phyloP scores from a whole-genome alignment of 2,329 filamentous ascomycete genomes.

The Aspergillus carbonarius region DNA sequence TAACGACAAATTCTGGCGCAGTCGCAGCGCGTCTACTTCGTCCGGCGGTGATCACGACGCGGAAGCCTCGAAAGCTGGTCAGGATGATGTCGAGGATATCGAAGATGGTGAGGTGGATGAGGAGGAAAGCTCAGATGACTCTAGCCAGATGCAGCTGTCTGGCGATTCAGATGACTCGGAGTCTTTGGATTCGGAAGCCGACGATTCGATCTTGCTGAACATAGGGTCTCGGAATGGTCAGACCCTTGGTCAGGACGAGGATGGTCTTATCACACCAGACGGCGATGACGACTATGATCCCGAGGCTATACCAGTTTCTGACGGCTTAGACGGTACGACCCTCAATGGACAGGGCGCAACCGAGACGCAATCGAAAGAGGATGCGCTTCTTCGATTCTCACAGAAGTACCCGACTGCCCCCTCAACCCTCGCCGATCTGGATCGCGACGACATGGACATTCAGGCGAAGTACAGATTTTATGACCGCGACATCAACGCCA shows the following conservation, averaged over 20 bases:
- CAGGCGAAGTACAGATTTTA: slow-evolving; percentile 44
- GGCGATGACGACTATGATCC: slow-evolving; percentile 25
- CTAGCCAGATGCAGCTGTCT: slow-evolving; percentile 18
- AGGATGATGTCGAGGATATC: slow-evolving; percentile 10
- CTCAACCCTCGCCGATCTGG: slow-evolving; percentile 38
- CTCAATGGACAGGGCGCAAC: slow-evolving; percentile 5
- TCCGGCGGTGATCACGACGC: slow-evolving; percentile 14
- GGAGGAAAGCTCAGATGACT: slow-evolving; percentile 15
- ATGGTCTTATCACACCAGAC: slow-evolving; percentile 3
- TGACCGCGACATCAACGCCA: slow-evolving; percentile 35
- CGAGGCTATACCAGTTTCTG: slow-evolving; percentile 16
- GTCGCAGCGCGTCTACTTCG: slow-evolving; percentile 35
- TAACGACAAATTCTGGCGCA: slow-evolving; percentile 40
- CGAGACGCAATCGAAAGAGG: slow-evolving; percentile 30
- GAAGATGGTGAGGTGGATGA: slow-evolving; percentile 33
- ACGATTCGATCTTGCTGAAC: slow-evolving; percentile 46
- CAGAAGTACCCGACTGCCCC: slow-evolving; percentile 37
- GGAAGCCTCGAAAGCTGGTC: slow-evolving; percentile 11
- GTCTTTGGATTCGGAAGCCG: slow-evolving; percentile 37
- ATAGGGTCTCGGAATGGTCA: slow-evolving; percentile 26
- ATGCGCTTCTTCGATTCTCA: slow-evolving; percentile 34
- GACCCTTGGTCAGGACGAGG: slow-evolving; percentile 11
- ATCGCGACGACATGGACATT: slow-evolving; percentile 38
- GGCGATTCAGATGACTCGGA: slow-evolving; percentile 33
- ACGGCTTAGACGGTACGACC: background rate